phyloP scores from a whole-genome alignment of 495 filamentous ascomycete species.

The Tuber indicum region DNA sequence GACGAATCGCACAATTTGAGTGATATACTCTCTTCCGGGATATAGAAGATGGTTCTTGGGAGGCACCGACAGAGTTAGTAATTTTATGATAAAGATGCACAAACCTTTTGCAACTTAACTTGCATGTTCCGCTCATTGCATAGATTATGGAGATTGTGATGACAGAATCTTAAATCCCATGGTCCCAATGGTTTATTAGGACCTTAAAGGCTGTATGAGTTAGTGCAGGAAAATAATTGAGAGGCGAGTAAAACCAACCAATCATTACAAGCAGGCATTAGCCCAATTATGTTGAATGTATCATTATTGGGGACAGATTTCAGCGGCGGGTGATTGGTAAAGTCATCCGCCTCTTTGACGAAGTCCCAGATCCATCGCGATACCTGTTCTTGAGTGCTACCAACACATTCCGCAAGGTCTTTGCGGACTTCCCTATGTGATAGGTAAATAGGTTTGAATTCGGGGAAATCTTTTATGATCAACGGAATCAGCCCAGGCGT shows the following conservation, averaged over 20 bases:
- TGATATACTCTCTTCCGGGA: constrained; percentile 69
- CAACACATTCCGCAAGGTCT: constrained; percentile 60
- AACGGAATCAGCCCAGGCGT: constrained; percentile 77
- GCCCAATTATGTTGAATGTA: constrained; percentile 53
- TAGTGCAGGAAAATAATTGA: not conserved
- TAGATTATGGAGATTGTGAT: constrained; percentile 62
- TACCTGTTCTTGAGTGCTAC: constrained; percentile 62
- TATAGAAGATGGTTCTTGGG: constrained; percentile 58
- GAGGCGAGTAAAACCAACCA: constrained; percentile 49
- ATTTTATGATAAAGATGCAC: not conserved
- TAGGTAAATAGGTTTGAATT: constrained; percentile 70
- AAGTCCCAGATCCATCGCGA: constrained; percentile 73
- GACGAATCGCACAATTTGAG: constrained; percentile 80
- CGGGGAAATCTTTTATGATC: constrained; percentile 62
- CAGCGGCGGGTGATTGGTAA: constrained; percentile 70
- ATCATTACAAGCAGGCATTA: constrained; percentile 78
- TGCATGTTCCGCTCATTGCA: constrained; percentile 57
- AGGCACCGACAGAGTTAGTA: constrained; percentile 12
- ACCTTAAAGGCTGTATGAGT: constrained; percentile 61
- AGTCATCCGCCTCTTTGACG: constrained; percentile 66
- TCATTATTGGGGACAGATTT: constrained; percentile 29
- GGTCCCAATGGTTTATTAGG: constrained; percentile 70
- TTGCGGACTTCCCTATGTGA: constrained; percentile 80
- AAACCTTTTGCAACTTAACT: constrained; percentile 21
- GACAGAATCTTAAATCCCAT: constrained; percentile 71